phyloP scores from a whole-genome alignment of 2,329 filamentous ascomycete genomes.

The Moelleriella libera region DNA sequence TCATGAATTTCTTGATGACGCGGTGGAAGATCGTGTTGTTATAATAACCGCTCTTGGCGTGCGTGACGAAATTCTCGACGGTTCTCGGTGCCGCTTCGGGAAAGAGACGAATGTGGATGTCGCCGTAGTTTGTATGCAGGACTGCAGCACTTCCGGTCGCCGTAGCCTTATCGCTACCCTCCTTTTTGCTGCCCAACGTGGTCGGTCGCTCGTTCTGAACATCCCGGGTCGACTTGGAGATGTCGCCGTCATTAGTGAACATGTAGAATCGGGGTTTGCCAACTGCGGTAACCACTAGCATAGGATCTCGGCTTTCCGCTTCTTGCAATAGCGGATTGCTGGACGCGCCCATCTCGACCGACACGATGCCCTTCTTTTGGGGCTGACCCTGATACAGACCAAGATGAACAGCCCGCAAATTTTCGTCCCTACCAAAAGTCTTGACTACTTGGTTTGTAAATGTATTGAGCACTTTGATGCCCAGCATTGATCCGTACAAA shows the following conservation, averaged over 20 bases:
- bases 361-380: conserved; percentile 84
- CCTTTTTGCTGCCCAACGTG: conserved; percentile 43
- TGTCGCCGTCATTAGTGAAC: conserved; percentile 82
- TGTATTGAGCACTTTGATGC: conserved; percentile 91
- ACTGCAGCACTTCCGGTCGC: conserved; percentile 69
- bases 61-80: conserved; percentile 94
- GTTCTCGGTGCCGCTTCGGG: conserved; percentile 86
- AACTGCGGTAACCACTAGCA: conserved; percentile 70
- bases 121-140: conserved; percentile 84
- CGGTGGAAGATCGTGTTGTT: conserved; percentile 97
- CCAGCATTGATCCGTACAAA: conserved; percentile 81
- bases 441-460: conserved; percentile 87
- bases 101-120: conserved; percentile 87
- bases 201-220: conserved; percentile 90
- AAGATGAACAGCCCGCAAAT: conserved; percentile 69
- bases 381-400: conserved; percentile 89
- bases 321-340: conserved; percentile 87
- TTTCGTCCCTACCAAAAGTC: conserved; percentile 81
- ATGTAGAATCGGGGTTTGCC: conserved; percentile 93
- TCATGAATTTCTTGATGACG: conserved; percentile 98
- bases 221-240: conserved; percentile 74
- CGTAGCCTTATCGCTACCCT: conserved; percentile 37
- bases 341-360: conserved; percentile 93
- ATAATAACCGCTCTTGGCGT: conserved; percentile 82
- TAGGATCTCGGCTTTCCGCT: conserved; percentile 80